Evolutionary conservation across 2,329 filamentous ascomycete species (phyloP).

Genomic region (Sporothrix brunneoviolacea): DNA sequence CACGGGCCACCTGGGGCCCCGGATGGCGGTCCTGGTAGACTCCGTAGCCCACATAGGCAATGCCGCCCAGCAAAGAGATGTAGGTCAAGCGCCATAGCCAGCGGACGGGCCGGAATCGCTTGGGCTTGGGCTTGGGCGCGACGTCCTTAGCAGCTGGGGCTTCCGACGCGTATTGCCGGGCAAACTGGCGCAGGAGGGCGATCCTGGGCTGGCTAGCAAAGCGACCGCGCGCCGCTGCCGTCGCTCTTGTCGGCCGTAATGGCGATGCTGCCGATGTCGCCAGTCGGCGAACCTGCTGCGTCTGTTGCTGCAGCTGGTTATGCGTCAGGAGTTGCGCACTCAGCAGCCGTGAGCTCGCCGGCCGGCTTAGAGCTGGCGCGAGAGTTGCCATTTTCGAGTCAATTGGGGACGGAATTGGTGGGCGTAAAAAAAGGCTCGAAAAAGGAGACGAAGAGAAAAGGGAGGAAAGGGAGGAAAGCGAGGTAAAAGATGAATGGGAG

Average conservation of each 20-base stretch:
- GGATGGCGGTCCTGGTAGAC: slow-evolving; percentile 82
- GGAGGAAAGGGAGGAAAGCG: not conserved
- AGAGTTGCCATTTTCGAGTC: slow-evolving; percentile 27
- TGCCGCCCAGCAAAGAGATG: slow-evolving; percentile 61
- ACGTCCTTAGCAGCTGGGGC: slow-evolving; percentile 22
- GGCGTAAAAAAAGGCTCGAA: slow-evolving; percentile 2
- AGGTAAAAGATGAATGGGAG: not conserved
- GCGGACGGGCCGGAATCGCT: slow-evolving; percentile 63
- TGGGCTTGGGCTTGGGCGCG: slow-evolving; percentile 39
- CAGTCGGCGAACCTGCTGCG: slow-evolving; percentile 20
- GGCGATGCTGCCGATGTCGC: slow-evolving; percentile 22
- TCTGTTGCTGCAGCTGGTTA: slow-evolving; percentile 17
- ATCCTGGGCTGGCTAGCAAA: not conserved
- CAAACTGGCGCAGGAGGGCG: slow-evolving; percentile 21
- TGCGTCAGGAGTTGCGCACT: slow-evolving; percentile 16
- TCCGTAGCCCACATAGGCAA: slow-evolving; percentile 68
- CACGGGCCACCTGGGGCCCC: slow-evolving; percentile 67
- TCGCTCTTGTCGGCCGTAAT: slow-evolving; percentile 18
- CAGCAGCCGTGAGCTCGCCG: slow-evolving; percentile 25
- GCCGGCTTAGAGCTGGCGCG: slow-evolving; percentile 27
- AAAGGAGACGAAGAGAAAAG: slow-evolving; percentile 11
- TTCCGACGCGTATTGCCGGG: slow-evolving; percentile 24
- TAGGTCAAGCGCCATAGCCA: slow-evolving; percentile 82
- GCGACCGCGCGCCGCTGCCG: slow-evolving; percentile 15
- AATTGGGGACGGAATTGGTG: slow-evolving; percentile 16